Evolutionary conservation across 2,329 filamentous ascomycete genomes (phyloP).

Genomic region (Pseudopithomyces chartarum): DNA sequence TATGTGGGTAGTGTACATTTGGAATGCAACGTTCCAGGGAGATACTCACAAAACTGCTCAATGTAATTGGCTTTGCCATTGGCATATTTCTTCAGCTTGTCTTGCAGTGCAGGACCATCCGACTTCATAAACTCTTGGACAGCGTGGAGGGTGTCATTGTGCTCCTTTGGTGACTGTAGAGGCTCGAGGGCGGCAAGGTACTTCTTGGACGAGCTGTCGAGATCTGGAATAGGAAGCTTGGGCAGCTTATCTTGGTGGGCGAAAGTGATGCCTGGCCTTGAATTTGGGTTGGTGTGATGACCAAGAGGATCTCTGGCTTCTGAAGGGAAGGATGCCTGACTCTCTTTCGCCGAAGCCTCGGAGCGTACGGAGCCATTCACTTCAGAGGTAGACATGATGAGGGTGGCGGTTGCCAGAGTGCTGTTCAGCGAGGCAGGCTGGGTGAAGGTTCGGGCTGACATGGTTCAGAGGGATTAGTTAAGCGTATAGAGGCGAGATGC

Average conservation of each 20-base stretch:
- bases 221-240: slow-evolving; percentile 89
- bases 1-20: slow-evolving; percentile 8
- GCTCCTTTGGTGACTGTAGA: slow-evolving; percentile 79
- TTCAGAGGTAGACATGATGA: slow-evolving; percentile 46
- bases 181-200: slow-evolving; percentile 82
- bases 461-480: slow-evolving; percentile 60
- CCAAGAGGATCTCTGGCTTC: slow-evolving; percentile 54
- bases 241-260: slow-evolving; percentile 85
- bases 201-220: slow-evolving; percentile 76
- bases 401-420: slow-evolving; percentile 58
- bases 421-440: slow-evolving; percentile 75
- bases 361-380: slow-evolving; percentile 48
- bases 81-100: slow-evolving; percentile 88
- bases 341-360: slow-evolving; percentile 59
- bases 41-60: slow-evolving; percentile 91
- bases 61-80: slow-evolving; percentile 93
- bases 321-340: slow-evolving; percentile 53
- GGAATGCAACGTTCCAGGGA: background rate
- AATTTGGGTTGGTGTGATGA: slow-evolving; percentile 57
- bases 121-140: slow-evolving; percentile 80
- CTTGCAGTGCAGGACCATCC: slow-evolving; percentile 84
- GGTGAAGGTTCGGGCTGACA: slow-evolving; percentile 73
- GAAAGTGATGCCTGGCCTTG: slow-evolving; percentile 80
- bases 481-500: slow-evolving; percentile 75
- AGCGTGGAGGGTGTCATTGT: slow-evolving; percentile 78